A percentile compares a stretch with the other conserved stretches of the same genome.
These are phyloP conservation scores for Megacollybia marginata DNA, from an alignment of 768 basidiomycete genomes.

Conservation along the genomic window DNA sequence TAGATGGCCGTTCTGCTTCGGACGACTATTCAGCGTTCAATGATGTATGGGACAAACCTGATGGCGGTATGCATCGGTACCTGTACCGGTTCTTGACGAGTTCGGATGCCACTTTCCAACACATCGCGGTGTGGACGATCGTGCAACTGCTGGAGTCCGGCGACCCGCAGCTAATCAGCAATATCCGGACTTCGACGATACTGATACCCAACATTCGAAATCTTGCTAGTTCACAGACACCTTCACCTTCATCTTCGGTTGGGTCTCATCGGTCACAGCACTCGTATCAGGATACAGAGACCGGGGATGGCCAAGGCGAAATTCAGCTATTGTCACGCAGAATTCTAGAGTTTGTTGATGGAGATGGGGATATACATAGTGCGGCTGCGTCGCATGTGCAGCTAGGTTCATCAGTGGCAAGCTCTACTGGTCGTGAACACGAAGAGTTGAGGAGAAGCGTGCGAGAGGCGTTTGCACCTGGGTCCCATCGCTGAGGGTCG, in stretches of 20 bases:
- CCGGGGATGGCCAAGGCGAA: constrained; percentile 85
- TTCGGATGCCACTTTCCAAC: constrained; percentile 95
- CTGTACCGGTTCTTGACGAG: constrained; percentile 90
- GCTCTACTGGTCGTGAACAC: constrained; percentile 57
- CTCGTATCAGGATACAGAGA: constrained; percentile 77
- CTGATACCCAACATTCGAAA: constrained; percentile 83
- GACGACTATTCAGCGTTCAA: constrained; percentile 97
- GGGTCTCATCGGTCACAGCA: constrained; percentile 70
- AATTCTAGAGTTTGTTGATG: constrained; percentile 83
- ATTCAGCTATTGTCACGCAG: constrained; percentile 80
- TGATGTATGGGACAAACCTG: constrained; percentile 96
- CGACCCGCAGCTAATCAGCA: constrained; percentile 83
- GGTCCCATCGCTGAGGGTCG: constrained; percentile 42
- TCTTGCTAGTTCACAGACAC: constrained; percentile 65
- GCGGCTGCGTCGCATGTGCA: constrained; percentile 59
- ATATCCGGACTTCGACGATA: constrained; percentile 78
- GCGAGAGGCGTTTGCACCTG: constrained; percentile 70
- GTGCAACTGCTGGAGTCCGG: constrained; percentile 97
- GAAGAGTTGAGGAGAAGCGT: constrained; percentile 80
- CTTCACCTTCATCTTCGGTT: constrained; percentile 65
- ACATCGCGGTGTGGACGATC: constrained; percentile 99
- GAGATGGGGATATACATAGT: constrained; percentile 59
- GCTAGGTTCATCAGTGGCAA: constrained; percentile 61
- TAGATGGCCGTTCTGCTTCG: constrained; percentile 66
- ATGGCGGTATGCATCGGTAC: constrained; percentile 95